Percentiles rank a stretch among this genome's conserved stretches.
phyloP scores from a whole-genome alignment of 495 filamentous ascomycete genomes.

The Collariella sp. region DNA sequence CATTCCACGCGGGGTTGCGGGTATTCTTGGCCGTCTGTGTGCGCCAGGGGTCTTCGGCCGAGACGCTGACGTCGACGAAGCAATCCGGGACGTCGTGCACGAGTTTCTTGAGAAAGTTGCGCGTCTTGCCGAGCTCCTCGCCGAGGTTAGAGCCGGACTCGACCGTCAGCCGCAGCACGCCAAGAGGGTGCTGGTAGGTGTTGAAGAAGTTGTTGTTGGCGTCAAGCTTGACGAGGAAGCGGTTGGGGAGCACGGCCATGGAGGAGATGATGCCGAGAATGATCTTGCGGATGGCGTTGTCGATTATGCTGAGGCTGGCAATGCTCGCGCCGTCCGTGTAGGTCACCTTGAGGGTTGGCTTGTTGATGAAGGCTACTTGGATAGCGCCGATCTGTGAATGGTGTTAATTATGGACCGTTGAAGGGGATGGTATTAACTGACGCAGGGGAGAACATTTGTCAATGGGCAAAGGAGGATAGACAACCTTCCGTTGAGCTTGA shows the following conservation, averaged over 20 bases:
- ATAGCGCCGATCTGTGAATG: slow-evolving; percentile 33
- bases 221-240: slow-evolving; percentile 36
- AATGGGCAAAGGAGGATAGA: slow-evolving; percentile 32
- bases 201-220: slow-evolving; percentile 35
- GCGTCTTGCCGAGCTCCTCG: slow-evolving; percentile 12
- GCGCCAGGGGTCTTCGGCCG: slow-evolving; percentile 31
- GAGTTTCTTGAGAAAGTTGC: slow-evolving; percentile 26
- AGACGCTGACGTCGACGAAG: slow-evolving; percentile 31
- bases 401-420: not conserved
- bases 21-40: slow-evolving; percentile 31
- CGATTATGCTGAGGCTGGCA: slow-evolving; percentile 30
- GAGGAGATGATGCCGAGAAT: slow-evolving; percentile 31
- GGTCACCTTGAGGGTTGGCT: slow-evolving; percentile 30
- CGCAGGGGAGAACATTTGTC: slow-evolving; percentile 33
- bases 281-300: slow-evolving; percentile 28
- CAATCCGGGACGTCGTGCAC: slow-evolving; percentile 33
- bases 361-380: slow-evolving; percentile 39
- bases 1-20: slow-evolving; percentile 33
- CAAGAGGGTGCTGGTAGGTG: slow-evolving; percentile 33
- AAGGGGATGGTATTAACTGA: slow-evolving; percentile 25
- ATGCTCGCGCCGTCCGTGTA: slow-evolving; percentile 36
- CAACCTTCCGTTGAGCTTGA: slow-evolving; percentile 35
- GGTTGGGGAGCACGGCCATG: slow-evolving; percentile 37
- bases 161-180: slow-evolving; percentile 34
- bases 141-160: slow-evolving; percentile 30